These are phyloP conservation scores for Lyophyllum decastes DNA, from an alignment of 768 basidiomycete genomes.

Conservation along the genomic window DNA sequence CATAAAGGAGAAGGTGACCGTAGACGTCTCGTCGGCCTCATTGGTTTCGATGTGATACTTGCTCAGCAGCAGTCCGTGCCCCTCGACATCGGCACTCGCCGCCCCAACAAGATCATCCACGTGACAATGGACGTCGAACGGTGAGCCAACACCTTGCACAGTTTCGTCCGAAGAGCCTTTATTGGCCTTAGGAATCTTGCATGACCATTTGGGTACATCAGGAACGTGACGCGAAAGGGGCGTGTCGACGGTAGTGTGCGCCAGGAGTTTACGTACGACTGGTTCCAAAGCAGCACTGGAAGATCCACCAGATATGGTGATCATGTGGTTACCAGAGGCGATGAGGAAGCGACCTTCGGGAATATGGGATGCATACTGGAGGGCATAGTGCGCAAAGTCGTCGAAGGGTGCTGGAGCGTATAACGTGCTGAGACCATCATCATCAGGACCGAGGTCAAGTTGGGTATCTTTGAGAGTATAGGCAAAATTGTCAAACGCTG, in stretches of 20 bases:
- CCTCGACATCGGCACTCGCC: not conserved
- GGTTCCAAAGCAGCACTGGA: not conserved
- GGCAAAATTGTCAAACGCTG: not conserved
- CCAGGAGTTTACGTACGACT: not conserved
- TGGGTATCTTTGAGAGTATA: not conserved
- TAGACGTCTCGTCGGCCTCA: not conserved
- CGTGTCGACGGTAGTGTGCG: not conserved
- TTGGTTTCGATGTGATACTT: not conserved
- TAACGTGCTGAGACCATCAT: not conserved
- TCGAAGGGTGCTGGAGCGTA: not conserved
- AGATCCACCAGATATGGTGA: not conserved
- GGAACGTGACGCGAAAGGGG: not conserved
- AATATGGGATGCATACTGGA: not conserved
- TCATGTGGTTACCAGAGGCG: not conserved
- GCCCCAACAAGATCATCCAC: not conserved
- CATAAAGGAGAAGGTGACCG: not conserved
- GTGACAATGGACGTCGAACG: not conserved
- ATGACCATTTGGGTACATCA: not conserved
- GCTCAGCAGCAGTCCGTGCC: not conserved
- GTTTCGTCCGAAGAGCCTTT: not conserved
- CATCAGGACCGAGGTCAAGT: not conserved
- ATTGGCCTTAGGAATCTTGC: not conserved
- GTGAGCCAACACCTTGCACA: not conserved
- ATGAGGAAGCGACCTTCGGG: not conserved
- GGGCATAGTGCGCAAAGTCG: not conserved